Percentiles rank a stretch among this genome's conserved stretches.
Conservation (phyloP, 2,329 filamentous ascomycete genomes). For the Aspergillus melleus region DNA sequence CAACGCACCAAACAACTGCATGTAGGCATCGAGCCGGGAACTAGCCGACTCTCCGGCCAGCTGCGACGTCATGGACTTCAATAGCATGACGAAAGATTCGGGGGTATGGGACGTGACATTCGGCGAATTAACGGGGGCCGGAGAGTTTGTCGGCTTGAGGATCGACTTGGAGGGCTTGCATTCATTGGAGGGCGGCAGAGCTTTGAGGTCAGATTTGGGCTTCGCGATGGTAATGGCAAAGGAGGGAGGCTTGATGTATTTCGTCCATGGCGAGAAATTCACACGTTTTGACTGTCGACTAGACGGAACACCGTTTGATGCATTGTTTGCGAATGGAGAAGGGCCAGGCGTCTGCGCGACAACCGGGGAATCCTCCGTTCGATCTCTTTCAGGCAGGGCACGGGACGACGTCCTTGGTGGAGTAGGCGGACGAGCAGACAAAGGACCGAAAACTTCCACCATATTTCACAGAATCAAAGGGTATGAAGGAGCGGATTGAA, state of each 20-base stretch:
- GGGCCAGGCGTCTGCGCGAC: slow-evolving; percentile 41
- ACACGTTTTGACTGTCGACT: slow-evolving; percentile 57
- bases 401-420: slow-evolving; percentile 49
- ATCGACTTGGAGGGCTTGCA: slow-evolving; percentile 69
- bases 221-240: slow-evolving; percentile 30
- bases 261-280: slow-evolving; percentile 60
- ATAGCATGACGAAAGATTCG: slow-evolving; percentile 71
- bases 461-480: slow-evolving; percentile 32
- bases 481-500: slow-evolving; percentile 17
- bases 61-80: slow-evolving; percentile 81
- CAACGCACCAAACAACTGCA: slow-evolving; percentile 71
- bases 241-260: slow-evolving; percentile 52
- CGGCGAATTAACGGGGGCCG: slow-evolving; percentile 42
- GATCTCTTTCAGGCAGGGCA: slow-evolving; percentile 34
- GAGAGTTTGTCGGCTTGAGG: slow-evolving; percentile 65
- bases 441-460: slow-evolving; percentile 47
- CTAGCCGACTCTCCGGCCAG: slow-evolving; percentile 72
- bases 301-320: slow-evolving; percentile 35
- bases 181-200: slow-evolving; percentile 51
- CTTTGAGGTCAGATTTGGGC: slow-evolving; percentile 46
- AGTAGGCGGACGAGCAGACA: slow-evolving; percentile 56
- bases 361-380: slow-evolving; percentile 36
- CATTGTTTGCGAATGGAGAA: slow-evolving; percentile 44
- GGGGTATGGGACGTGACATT: slow-evolving; percentile 49
- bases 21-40: slow-evolving; percentile 81